Evolutionary conservation across 371 early-diverging fungal species (phyloP).

Genomic region (Mucor mucedo): DNA sequence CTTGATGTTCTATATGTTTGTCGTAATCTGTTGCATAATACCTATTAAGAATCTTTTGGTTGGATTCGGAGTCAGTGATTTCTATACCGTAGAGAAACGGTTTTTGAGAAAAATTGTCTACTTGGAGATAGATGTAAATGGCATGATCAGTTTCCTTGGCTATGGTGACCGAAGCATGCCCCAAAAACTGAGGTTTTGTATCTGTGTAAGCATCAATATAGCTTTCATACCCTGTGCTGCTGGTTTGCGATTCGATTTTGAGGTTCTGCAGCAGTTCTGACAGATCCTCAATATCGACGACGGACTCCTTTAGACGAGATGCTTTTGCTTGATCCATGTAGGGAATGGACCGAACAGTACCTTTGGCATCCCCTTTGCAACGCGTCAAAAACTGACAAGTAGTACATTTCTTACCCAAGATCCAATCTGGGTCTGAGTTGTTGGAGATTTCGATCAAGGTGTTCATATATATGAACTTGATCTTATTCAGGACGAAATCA

Average conservation of each 20-base stretch:
- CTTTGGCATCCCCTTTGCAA: constrained; percentile 45
- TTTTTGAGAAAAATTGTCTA: constrained; percentile 31
- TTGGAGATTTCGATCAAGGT: constrained; percentile 41
- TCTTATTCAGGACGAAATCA: constrained; percentile 46
- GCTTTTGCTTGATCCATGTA: constrained; percentile 40
- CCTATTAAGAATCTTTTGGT: not conserved
- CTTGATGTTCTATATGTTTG: not conserved
- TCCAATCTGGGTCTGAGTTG: constrained; percentile 42
- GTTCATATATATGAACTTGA: constrained; percentile 44
- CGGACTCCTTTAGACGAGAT: constrained; percentile 23
- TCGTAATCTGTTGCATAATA: not conserved
- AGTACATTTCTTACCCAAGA: constrained; percentile 46
- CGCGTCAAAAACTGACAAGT: constrained; percentile 43
- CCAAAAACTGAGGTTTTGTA: constrained; percentile 39
- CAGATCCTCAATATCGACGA: constrained; percentile 54
- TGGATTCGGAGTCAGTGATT: not conserved
- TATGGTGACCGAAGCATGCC: constrained; percentile 29
- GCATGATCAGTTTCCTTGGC: constrained; percentile 30
- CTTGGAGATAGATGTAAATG: constrained; percentile 32
- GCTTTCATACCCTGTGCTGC: constrained; percentile 7
- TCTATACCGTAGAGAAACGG: constrained; percentile 33
- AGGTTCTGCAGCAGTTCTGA: constrained; percentile 17
- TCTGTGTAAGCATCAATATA: constrained; percentile 30
- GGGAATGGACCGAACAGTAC: constrained; percentile 38
- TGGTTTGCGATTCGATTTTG: not conserved